Evolutionary conservation across 78 protist species (phyloP), one percentile per base, ranked within the genome.

Genomic region (Speleostelium caveatum): DNA sequence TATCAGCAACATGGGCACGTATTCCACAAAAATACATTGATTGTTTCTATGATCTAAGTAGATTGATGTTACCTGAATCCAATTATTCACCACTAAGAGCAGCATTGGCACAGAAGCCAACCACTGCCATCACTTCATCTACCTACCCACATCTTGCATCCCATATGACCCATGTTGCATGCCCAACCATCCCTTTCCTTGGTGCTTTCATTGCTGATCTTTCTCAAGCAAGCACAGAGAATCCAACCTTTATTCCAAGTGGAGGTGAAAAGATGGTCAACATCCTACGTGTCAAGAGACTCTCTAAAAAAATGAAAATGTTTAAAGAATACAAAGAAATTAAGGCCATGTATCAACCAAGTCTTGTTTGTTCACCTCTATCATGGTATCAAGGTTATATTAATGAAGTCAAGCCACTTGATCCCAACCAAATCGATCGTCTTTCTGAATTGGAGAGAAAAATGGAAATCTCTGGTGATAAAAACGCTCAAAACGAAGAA

Each of bases 191-290:
- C 38, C 91, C 91, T 17, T 83, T 83, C 45, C 45, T 83, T 12
- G 91, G 91, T 45, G 91, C 91, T 3, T 24, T 83, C 2, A 60
- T 83, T 71, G 91, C 91, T 26, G 91, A 83, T 39, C 91, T 83
- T 33, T 83, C 91, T 56, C 91, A 83, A 69, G 69, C 91, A 10
- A 55, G 79, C 24, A 83, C 91, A 42, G 91, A 83, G 49, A 83
- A 83, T 33, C 91, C 68, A 69, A 83, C 91, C 0, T 83, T 83
- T 19, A 60, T 83, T 17, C 39, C 71, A 5, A 69, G 79, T 59
- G 79, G 79, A 28, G 91, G 91, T 69, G 91, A 83, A 42, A 83
- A 83, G 42, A 83, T 83, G 91, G 36, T 74, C 0, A 83, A 83
- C 32, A 83, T 83, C 39, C 79, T 83, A 19, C 77, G 91, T 69